These are phyloP conservation scores for Beauveria bassiana DNA, from an alignment of 2,329 filamentous ascomycete species.

Conservation along the genomic window DNA sequence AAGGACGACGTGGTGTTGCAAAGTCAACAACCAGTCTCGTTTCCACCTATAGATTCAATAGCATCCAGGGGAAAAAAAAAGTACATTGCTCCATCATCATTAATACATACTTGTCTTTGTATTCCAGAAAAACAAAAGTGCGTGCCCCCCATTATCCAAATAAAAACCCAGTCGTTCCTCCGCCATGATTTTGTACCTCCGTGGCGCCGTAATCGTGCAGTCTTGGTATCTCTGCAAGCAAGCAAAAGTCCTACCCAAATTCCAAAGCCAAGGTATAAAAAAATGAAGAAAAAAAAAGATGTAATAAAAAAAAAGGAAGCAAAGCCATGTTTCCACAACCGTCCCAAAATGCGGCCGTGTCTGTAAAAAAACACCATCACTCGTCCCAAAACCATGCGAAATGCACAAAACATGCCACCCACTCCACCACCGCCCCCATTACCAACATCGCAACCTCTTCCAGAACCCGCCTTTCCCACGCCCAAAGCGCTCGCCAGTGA, in stretches of 20 bases:
- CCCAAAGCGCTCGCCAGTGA: conserved; percentile 36
- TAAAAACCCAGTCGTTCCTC: neutral
- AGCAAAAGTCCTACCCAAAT: neutral
- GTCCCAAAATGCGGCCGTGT: too few relatives aligned
- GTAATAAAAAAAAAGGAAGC: neutral
- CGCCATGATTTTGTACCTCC: neutral
- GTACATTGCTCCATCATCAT: too few relatives aligned
- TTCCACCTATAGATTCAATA: too few relatives aligned
- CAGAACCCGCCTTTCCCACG: conserved; percentile 41
- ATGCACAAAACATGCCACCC: too few relatives aligned
- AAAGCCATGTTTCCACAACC: too few relatives aligned
- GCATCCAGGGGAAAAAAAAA: too few relatives aligned
- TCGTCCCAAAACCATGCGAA: too few relatives aligned
- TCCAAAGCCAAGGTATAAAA: neutral
- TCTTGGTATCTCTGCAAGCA: conserved; percentile 9
- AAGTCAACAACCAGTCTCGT: too few relatives aligned
- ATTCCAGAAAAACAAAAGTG: neutral
- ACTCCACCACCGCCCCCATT: neutral
- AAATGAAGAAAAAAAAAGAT: neutral
- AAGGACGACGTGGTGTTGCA: too few relatives aligned
- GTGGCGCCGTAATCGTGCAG: conserved; percentile 1
- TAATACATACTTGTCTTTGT: too few relatives aligned
- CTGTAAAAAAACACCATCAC: too few relatives aligned
- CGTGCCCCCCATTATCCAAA: neutral
- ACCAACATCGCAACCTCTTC: conserved; percentile 52